These are phyloP conservation scores for Chrysochromulina tobinii DNA, from an alignment of 78 protist genomes.

Conservation along the genomic window DNA sequence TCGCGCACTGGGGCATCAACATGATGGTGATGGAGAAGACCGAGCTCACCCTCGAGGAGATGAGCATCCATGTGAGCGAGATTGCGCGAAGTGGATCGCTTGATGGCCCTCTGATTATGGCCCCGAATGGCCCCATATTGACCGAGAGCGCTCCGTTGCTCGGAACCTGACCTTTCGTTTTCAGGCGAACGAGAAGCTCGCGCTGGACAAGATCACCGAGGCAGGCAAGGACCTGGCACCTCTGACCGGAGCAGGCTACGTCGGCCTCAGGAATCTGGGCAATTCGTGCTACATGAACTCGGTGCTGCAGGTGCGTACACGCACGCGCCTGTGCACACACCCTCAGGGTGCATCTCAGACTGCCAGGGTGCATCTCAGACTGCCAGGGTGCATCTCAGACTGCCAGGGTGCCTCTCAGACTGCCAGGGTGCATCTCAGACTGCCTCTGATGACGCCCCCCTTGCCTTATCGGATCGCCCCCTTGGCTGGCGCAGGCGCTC, in stretches of 20 bases:
- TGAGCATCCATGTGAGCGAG: conserved; percentile 79
- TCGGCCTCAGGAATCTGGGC: conserved; percentile 94
- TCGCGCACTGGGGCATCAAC: conserved; percentile 89
- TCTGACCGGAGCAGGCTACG: conserved; percentile 82
- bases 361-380: neutral
- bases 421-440: neutral
- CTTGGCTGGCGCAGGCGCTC: too few species aligned
- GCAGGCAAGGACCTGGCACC: conserved; percentile 70
- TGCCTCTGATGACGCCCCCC: too few species aligned
- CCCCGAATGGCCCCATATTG: too few species aligned
- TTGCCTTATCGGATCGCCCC: too few species aligned
- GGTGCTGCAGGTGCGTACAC: conserved; percentile 33
- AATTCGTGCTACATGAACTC: conserved; percentile 70
- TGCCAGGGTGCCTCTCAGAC: too few species aligned
- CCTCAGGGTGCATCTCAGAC: too few species aligned
- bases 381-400: neutral
- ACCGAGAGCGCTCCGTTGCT: too few species aligned
- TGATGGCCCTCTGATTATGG: too few species aligned
- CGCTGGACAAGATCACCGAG: conserved; percentile 73
- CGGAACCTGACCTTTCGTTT: neutral
- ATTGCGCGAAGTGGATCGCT: neutral
- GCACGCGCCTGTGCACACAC: neutral
- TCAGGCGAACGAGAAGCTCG: conserved; percentile 77
- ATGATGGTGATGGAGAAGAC: conserved; percentile 71
- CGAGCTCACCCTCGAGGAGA: conserved; percentile 87